These are phyloP conservation scores for Clavaria fumosa DNA, from an alignment of 768 basidiomycete genomes.

Conservation along the genomic window DNA sequence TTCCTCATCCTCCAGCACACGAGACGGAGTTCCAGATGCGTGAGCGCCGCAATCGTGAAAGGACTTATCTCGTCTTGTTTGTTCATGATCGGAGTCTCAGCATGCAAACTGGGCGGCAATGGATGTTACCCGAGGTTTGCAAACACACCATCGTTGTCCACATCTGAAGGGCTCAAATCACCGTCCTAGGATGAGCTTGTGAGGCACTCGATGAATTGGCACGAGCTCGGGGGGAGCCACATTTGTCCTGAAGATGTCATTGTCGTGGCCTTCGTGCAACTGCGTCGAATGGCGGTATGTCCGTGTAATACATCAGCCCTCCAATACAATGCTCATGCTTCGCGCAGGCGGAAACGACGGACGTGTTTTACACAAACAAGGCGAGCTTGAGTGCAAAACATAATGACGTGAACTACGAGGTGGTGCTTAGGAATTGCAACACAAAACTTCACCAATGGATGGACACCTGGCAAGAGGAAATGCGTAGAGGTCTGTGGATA, in stretches of 20 bases:
- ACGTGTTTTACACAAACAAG: conserved; percentile 47
- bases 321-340: conserved; percentile 1
- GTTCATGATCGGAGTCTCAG: conserved; percentile 77
- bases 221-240: conserved; percentile 37
- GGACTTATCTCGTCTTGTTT: conserved; percentile 75
- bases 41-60: conserved; percentile 73
- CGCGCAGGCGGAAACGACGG: conserved; percentile 60
- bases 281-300: conserved; percentile 68
- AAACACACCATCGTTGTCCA: neutral
- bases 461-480: conserved; percentile 55
- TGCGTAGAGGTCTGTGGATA: conserved; percentile 41
- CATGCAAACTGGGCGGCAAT: conserved; percentile 73
- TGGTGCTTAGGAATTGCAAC: conserved; percentile 58
- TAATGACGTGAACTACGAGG: conserved; percentile 59
- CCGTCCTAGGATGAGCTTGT: conserved; percentile 62
- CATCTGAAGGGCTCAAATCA: neutral
- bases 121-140: conserved; percentile 60
- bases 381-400: conserved; percentile 25
- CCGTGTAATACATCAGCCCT: conserved; percentile 2
- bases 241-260: conserved; percentile 70
- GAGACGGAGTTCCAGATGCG: conserved; percentile 52
- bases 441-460: conserved; percentile 58
- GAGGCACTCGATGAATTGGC: conserved; percentile 55
- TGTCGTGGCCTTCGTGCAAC: conserved; percentile 57
- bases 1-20: conserved; percentile 33